phyloP scores from a whole-genome alignment of 2,329 filamentous ascomycete species.

The Paraphoma sp. region DNA sequence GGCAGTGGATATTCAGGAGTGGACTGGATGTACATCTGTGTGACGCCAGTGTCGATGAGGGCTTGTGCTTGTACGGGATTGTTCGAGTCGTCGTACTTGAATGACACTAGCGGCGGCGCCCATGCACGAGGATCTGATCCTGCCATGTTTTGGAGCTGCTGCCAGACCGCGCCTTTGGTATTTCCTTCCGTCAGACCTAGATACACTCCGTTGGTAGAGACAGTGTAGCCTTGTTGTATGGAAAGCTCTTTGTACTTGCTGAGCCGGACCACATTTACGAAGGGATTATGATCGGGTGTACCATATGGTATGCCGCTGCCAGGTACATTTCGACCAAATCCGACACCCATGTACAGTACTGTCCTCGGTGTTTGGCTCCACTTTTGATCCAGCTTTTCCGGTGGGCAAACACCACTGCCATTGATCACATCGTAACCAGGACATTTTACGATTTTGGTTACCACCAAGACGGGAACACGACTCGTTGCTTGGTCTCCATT shows the following conservation, averaged over 20 bases:
- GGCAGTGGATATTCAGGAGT: slow-evolving; percentile 1
- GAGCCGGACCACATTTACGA: slow-evolving; percentile 20
- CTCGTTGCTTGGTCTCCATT: background rate
- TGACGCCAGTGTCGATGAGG: slow-evolving; percentile 11
- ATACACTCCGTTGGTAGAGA: slow-evolving; percentile 10
- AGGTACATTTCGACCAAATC: slow-evolving; percentile 10
- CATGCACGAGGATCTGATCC: slow-evolving; percentile 11
- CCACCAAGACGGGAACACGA: slow-evolving; percentile 11
- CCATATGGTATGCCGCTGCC: slow-evolving; percentile 2
- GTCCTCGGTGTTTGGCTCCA: background rate
- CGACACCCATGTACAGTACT: slow-evolving; percentile 15
- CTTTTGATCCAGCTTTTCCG: background rate
- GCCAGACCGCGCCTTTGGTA: slow-evolving; percentile 7
- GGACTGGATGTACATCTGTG: slow-evolving; percentile 12
- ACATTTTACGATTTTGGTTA: slow-evolving; percentile 9
- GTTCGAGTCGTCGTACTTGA: background rate
- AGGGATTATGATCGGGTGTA: slow-evolving; percentile 20
- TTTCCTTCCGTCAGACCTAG: slow-evolving; percentile 11
- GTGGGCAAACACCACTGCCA: slow-evolving; percentile 6
- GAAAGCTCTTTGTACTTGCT: background rate
- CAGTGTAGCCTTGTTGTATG: slow-evolving; percentile 6
- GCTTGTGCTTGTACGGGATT: background rate
- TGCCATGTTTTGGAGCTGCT: slow-evolving; percentile 1
- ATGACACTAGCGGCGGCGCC: slow-evolving; percentile 2
- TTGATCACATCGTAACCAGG: slow-evolving; percentile 8